These are phyloP conservation scores for Sugiyamaella floridensis DNA, from an alignment of 805 yeast genomes.

Conservation along the genomic window DNA sequence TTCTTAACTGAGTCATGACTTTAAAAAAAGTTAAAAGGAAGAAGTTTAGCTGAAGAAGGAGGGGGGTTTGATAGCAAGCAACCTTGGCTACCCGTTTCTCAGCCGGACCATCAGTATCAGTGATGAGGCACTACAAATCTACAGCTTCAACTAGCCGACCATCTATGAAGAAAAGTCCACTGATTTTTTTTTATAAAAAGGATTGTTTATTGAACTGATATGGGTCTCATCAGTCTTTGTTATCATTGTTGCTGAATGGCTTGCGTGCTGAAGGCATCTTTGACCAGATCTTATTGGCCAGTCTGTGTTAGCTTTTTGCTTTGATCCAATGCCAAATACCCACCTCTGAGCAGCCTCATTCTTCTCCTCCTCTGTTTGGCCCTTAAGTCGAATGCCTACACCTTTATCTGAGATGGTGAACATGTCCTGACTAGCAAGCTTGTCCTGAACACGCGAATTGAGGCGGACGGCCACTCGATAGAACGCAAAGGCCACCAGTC, in stretches of 20 bases:
- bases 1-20: background rate
- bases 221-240: background rate
- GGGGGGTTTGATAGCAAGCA: no score
- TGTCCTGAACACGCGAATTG: constrained; percentile 10
- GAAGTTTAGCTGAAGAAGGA: no score
- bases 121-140: no score
- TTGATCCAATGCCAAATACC: background rate
- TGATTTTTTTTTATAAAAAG: no score
- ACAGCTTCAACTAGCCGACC: no score
- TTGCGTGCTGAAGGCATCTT: background rate
- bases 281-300: constrained; percentile 4
- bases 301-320: background rate
- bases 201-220: no score
- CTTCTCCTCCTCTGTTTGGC: constrained; percentile 8
- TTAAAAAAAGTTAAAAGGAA: background rate
- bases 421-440: constrained; percentile 11
- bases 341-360: constrained; percentile 15
- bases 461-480: constrained; percentile 12
- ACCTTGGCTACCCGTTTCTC: no score
- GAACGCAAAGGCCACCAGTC: constrained; percentile 13
- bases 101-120: no score
- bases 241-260: background rate
- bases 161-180: no score
- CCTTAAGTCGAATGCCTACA: constrained; percentile 12
- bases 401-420: constrained; percentile 15